Conservation (phyloP, 208 protist genomes). For the Trypanosoma avium region DNA sequence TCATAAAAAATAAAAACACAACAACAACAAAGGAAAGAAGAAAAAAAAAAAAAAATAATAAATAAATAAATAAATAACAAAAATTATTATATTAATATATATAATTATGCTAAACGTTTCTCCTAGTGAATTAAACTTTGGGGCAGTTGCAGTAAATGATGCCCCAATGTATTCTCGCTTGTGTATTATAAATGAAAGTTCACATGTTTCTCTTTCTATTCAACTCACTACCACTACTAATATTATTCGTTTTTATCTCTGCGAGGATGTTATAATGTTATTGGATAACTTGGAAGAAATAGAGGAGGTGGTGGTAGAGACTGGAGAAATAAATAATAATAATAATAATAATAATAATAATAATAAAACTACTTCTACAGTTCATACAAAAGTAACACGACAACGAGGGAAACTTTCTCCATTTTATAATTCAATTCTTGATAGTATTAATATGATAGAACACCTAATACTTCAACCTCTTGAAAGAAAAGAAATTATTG, state of each 20-base stretch:
- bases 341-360: not conserved
- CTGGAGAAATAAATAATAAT: not conserved
- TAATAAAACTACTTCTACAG: too few relatives aligned
- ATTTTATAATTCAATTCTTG: conserved; percentile 65
- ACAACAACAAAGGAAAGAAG: not conserved
- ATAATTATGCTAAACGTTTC: conserved; percentile 43
- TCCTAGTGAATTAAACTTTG: conserved; percentile 45
- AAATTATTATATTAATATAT: not conserved
- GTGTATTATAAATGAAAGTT: conserved; percentile 40
- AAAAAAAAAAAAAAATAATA: not conserved
- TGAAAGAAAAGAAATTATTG: conserved; percentile 55
- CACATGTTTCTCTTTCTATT: conserved; percentile 32
- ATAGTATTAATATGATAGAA: conserved; percentile 51
- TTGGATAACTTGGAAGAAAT: not conserved
- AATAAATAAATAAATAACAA: not conserved
- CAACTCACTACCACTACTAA: conserved; percentile 35
- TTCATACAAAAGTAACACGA: too few relatives aligned
- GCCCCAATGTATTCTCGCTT: conserved; percentile 52
- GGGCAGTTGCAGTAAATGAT: conserved; percentile 70
- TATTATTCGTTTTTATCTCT: conserved; percentile 49
- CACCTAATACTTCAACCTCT: conserved; percentile 33
- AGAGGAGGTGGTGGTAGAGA: not conserved
- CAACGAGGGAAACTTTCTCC: not conserved
- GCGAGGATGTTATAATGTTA: conserved; percentile 47
- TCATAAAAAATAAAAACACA: not conserved